phyloP scores from a whole-genome alignment of 129 eudicot genomes.

The Calendula officinalis region DNA sequence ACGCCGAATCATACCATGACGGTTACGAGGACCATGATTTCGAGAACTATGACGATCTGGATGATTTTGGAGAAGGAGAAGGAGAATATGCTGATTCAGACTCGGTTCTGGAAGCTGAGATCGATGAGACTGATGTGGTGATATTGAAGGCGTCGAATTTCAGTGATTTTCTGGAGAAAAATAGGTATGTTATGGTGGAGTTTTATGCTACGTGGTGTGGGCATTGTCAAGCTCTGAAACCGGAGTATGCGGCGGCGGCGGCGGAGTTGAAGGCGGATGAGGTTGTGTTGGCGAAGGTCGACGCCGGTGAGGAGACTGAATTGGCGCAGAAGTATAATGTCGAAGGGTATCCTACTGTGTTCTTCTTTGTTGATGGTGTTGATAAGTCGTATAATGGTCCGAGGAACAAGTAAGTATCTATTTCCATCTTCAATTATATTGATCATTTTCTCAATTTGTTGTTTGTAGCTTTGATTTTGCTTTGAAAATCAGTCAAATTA shows the following conservation, averaged over 20 bases:
- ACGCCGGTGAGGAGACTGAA: slow-evolving; percentile 61
- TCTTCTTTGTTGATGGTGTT: slow-evolving; percentile 64
- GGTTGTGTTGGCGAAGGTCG: slow-evolving; percentile 79
- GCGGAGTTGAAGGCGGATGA: slow-evolving; percentile 57
- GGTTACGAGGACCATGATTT: slow-evolving; percentile 31
- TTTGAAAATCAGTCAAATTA: slow-evolving; percentile 5
- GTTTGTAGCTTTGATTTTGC: slow-evolving; percentile 8
- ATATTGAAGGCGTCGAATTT: slow-evolving; percentile 55
- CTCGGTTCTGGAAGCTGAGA: slow-evolving; percentile 22
- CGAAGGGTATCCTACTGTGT: slow-evolving; percentile 67
- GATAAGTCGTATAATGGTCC: slow-evolving; percentile 55
- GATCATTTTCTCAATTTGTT: not conserved
- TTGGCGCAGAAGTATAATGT: slow-evolving; percentile 64
- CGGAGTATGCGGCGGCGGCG: slow-evolving; percentile 91
- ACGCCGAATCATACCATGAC: slow-evolving; percentile 17
- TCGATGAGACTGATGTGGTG: slow-evolving; percentile 75
- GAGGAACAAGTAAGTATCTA: slow-evolving; percentile 56
- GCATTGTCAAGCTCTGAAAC: slow-evolving; percentile 68
- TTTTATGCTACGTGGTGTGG: slow-evolving; percentile 94
- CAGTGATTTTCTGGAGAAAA: slow-evolving; percentile 45
- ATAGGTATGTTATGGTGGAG: slow-evolving; percentile 74
- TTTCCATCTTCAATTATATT: not conserved
- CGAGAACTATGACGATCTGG: slow-evolving; percentile 47
- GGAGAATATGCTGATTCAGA: slow-evolving; percentile 27
- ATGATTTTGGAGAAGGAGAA: slow-evolving; percentile 21